phyloP scores from a whole-genome alignment of 1,284 basidiomycete species.

The Puccinia triticina region DNA sequence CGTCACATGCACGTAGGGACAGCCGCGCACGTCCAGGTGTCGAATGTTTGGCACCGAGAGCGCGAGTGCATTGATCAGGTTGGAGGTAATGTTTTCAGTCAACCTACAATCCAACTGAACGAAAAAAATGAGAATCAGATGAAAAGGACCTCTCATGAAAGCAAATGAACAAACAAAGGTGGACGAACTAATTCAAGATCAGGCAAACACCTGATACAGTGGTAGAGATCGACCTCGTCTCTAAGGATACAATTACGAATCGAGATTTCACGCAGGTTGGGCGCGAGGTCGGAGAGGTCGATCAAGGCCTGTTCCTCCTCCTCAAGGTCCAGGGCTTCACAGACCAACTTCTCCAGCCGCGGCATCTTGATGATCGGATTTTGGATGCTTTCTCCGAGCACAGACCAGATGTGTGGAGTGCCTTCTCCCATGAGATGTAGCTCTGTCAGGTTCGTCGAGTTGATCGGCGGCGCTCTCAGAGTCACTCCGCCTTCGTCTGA shows the following conservation, averaged over 20 bases:
- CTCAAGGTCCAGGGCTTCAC: conserved; percentile 41
- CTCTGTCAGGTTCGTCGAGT: conserved; percentile 12
- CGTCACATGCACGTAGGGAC: conserved; percentile 38
- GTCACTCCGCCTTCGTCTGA: conserved; percentile 33
- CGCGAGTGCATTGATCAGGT: conserved; percentile 46
- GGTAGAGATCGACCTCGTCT: conserved; percentile 49
- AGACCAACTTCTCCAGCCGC: conserved; percentile 22
- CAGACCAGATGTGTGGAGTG: conserved; percentile 48
- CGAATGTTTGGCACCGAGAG: conserved; percentile 48
- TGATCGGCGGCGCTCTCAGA: conserved; percentile 28
- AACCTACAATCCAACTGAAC: conserved; percentile 41
- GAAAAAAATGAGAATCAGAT: neutral
- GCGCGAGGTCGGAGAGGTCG: conserved; percentile 39
- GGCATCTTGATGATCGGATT: conserved; percentile 51
- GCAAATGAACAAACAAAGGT: conserved; percentile 12
- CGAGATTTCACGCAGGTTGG: conserved; percentile 15
- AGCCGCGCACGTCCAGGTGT: conserved; percentile 49
- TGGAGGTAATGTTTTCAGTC: conserved; percentile 49
- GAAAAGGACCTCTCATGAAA: neutral
- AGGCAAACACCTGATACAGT: conserved; percentile 51
- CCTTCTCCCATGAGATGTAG: conserved; percentile 38
- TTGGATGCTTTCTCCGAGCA: conserved; percentile 42
- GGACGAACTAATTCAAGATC: conserved; percentile 39
- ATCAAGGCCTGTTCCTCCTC: conserved; percentile 50
- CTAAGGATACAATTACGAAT: conserved; percentile 40